Evolutionary conservation across 371 early-diverging fungal genomes (phyloP).

Genomic region (Rhizomucor pusillus): DNA sequence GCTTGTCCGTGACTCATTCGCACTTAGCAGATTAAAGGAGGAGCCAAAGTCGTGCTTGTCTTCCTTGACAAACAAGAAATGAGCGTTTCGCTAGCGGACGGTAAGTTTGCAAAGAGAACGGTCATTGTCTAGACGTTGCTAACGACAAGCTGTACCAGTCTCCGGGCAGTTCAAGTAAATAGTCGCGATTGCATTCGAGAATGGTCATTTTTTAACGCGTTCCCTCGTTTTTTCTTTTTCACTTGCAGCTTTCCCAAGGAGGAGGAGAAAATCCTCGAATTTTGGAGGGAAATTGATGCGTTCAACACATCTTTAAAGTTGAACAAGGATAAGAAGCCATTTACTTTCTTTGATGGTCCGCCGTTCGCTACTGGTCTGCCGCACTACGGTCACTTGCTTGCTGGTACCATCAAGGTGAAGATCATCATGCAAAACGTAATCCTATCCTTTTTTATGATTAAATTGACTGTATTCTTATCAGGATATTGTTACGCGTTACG

Average conservation of each 20-base stretch:
- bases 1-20: too few relatives aligned
- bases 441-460: too few relatives aligned
- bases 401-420: conserved; percentile 98
- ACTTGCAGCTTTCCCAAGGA: conserved; percentile 87
- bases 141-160: conserved; percentile 14
- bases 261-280: conserved; percentile 95
- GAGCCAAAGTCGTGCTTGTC: too few relatives aligned
- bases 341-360: conserved; percentile 99
- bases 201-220: too few relatives aligned
- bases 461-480: too few relatives aligned
- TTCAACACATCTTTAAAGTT: conserved; percentile 94
- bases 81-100: conserved; percentile 46
- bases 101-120: conserved; percentile 17
- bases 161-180: conserved; percentile 55
- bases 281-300: conserved; percentile 98
- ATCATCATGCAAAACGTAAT: not conserved
- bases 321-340: conserved; percentile 87
- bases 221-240: too few relatives aligned
- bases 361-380: conserved; percentile 99
- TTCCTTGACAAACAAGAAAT: not conserved
- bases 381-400: conserved; percentile 99
- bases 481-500: conserved; percentile 99
- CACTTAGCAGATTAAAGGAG: too few relatives aligned
- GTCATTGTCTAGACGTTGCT: too few relatives aligned
- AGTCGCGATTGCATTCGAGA: too few relatives aligned